Evolutionary conservation across 192 early-diverging fungal species (phyloP), one percentile per base, ranked within the genome.

Genomic region (Coemansia sp.): DNA sequence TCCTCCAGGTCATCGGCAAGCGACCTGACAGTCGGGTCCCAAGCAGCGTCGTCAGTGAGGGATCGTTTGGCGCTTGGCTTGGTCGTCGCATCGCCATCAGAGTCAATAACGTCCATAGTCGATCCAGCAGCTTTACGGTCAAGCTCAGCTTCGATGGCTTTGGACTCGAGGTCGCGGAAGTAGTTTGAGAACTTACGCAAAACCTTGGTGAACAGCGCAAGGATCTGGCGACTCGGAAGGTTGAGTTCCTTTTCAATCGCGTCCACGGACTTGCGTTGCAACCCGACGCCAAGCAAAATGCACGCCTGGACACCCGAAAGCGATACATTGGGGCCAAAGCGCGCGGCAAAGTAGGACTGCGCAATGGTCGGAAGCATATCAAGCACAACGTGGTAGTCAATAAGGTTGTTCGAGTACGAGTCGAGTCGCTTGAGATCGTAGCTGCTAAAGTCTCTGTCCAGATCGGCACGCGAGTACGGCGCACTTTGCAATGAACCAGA

Each of bases 381-480:
- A 54, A 98, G 60, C 50, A 99, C 93, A 2, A 97, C 93, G 80
- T 99, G 97, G 83, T 97, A 96, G 76, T 99, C 97, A 54, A 97
- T 74, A 75, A 99, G 79, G 74, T 97, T 96, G 81, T 96, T 94
- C 9, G 93, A 83, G 70, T 98, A 99, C n/a, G 89, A 90, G 45
- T 96, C 94, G 33, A 99, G 86, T 40, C 97, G 93, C 79, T 96
- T 97, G 64, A 99, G 77, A 70, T 99, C 97, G 69, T 91, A 94
- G 20, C 67, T 62, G 52, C 66, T 69, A 29, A 81, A 81, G 40
- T 81, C 79, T 41, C 74, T 63, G 15, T 9, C 35, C 29, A 81
- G 56, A 34, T 81, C 74, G 2, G 54, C 20, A 1, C 67, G 61
- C 9, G 59, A 42, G 57, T 73, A 78, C 15, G 42, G 17, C 42